Evolutionary conservation across 345 rosid genomes (phyloP).

Genomic region (Hibiscus tridactylites): DNA sequence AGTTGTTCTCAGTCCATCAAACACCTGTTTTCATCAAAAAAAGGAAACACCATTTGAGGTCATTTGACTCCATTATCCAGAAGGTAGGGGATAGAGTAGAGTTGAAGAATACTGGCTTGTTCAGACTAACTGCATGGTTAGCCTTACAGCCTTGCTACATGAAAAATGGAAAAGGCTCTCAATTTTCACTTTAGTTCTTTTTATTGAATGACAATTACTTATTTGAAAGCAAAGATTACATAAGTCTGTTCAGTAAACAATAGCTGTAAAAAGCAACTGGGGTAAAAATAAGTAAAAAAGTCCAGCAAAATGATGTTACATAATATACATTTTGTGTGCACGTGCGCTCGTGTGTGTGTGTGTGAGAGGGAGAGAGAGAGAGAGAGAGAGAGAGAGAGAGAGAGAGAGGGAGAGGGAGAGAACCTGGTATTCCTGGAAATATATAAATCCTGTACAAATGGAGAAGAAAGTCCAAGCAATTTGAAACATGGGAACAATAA

Average conservation of each 20-base stretch:
- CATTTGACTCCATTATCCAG: constrained; percentile 5
- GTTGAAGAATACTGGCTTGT: constrained; percentile 5
- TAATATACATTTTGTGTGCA: not conserved
- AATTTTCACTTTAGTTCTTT: constrained; percentile 1
- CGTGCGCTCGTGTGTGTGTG: not conserved
- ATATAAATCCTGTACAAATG: constrained; percentile 93
- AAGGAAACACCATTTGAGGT: constrained; percentile 1
- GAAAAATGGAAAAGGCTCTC: constrained; percentile 3
- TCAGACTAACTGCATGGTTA: not conserved
- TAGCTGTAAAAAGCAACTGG: not conserved
- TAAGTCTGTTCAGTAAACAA: not conserved
- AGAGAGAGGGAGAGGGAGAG: constrained; percentile 7
- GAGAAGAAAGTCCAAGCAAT: constrained; percentile 99
- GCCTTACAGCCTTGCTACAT: not conserved
- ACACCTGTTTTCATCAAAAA: constrained; percentile 46
- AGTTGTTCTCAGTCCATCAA: constrained; percentile 77
- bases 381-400: not conserved
- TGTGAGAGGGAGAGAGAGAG: no score
- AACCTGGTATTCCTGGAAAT: constrained; percentile 98
- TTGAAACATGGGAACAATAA: constrained; percentile 99
- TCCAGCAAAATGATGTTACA: not conserved
- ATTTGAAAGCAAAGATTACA: not conserved
- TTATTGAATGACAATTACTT: not conserved
- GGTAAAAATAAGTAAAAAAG: not conserved
- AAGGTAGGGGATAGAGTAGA: not conserved